Evolutionary conservation across 176 grass and related monocot genomes (phyloP).

Genomic region (Avena eriantha): DNA sequence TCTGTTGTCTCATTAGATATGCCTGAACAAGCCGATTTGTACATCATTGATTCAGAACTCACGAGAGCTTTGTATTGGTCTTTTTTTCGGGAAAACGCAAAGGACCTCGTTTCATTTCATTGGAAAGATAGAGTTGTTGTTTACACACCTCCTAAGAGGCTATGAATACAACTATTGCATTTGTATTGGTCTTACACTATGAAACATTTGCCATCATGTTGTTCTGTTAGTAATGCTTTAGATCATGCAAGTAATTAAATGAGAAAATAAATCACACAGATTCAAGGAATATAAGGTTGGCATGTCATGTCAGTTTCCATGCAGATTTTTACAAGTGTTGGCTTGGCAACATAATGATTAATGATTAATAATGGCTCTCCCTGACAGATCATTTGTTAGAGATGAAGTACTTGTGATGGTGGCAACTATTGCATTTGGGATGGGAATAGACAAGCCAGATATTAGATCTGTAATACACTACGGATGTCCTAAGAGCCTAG

Average conservation of each 20-base stretch:
- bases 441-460: constrained; percentile 98
- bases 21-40: constrained; percentile 7
- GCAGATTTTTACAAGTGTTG: constrained; percentile 21
- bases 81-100: not conserved
- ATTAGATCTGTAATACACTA: constrained; percentile 96
- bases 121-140: no score
- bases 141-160: no score
- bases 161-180: no score
- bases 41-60: constrained; percentile 12
- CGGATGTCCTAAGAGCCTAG: constrained; percentile 91
- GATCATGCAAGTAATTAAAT: constrained; percentile 22
- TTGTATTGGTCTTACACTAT: constrained; percentile 33
- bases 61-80: constrained; percentile 5
- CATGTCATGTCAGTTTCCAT: constrained; percentile 16
- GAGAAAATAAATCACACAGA: constrained; percentile 6
- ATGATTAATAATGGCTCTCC: constrained; percentile 30
- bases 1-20: constrained; percentile 32
- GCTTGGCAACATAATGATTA: constrained; percentile 3
- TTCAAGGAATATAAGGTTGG: constrained; percentile 6
- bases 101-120: no score
- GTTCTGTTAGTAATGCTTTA: constrained; percentile 14
- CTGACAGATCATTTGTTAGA: constrained; percentile 86
- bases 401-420: constrained; percentile 90
- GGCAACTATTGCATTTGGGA: constrained; percentile 96
- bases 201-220: constrained; percentile 28